phyloP scores from a whole-genome alignment of 1,284 basidiomycete species.

The Ustilago vetiveriae region DNA sequence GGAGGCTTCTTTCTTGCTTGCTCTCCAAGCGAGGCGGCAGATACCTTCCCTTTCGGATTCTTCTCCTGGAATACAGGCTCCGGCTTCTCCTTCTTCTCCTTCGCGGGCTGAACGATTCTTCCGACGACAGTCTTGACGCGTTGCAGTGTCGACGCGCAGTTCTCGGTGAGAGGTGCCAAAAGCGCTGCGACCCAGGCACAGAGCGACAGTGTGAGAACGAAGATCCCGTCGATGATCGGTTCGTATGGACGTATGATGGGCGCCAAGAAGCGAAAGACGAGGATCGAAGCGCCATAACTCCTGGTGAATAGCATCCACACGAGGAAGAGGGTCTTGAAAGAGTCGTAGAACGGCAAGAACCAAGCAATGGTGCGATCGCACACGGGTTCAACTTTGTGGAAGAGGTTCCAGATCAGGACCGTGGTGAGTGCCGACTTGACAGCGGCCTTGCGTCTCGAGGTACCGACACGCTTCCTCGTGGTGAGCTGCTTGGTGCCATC shows the following conservation, averaged over 20 bases:
- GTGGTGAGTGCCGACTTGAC: conserved; percentile 39
- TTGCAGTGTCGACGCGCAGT: not conserved
- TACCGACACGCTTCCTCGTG: conserved; percentile 26
- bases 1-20: conserved; percentile 18
- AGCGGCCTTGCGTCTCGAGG: conserved; percentile 27
- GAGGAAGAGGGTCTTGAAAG: conserved; percentile 49
- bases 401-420: conserved; percentile 45
- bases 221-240: conserved; percentile 22
- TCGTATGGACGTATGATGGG: conserved; percentile 40
- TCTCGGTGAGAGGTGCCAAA: conserved; percentile 3
- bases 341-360: conserved; percentile 51
- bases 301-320: conserved; percentile 48
- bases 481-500: conserved; percentile 28
- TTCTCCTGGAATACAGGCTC: not conserved
- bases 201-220: conserved; percentile 17
- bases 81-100: not conserved
- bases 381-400: conserved; percentile 33
- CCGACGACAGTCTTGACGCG: not conserved
- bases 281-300: conserved; percentile 40
- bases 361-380: conserved; percentile 42
- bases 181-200: conserved; percentile 12
- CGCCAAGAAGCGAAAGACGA: conserved; percentile 36
- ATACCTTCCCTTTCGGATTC: not conserved
- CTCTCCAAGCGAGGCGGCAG: not conserved
- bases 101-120: not conserved